Evolutionary conservation across 257 asterid species (phyloP).

Genomic region (Agastache rugosa): DNA sequence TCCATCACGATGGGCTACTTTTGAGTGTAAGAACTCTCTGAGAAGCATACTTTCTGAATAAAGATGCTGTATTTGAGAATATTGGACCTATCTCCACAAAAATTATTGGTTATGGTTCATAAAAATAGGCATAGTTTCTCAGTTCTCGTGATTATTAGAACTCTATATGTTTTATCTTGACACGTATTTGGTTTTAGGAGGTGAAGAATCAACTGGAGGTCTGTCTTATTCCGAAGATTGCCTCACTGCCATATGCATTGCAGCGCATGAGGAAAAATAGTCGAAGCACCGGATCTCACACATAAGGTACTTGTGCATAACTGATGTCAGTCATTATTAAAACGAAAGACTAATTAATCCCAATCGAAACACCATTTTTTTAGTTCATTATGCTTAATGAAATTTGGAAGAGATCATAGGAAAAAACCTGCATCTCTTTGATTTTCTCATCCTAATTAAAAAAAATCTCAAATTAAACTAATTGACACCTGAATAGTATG

Average conservation of each 20-base stretch:
- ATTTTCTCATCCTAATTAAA: too few relatives aligned
- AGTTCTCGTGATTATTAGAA: background rate
- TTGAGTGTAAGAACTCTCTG: slow-evolving; percentile 97
- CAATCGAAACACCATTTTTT: too few relatives aligned
- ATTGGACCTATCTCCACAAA: background rate
- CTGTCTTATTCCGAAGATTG: slow-evolving; percentile 30
- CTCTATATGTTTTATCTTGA: slow-evolving; percentile 17
- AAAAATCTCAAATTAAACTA: background rate
- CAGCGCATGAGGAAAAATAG: slow-evolving; percentile 27
- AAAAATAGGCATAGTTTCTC: background rate
- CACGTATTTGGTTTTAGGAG: slow-evolving; percentile 44
- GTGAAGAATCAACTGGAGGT: slow-evolving; percentile 36
- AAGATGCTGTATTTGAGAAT: background rate
- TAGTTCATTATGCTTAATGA: too few relatives aligned
- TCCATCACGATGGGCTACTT: slow-evolving; percentile 96
- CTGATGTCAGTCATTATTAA: background rate
- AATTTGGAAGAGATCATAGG: too few relatives aligned
- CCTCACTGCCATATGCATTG: slow-evolving; percentile 19
- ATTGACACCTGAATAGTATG: background rate
- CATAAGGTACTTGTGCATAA: slow-evolving; percentile 32
- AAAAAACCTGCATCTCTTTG: too few relatives aligned
- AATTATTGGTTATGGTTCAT: background rate
- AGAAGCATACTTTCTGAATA: slow-evolving; percentile 1
- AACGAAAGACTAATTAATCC: background rate
- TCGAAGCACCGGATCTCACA: slow-evolving; percentile 12